Evolutionary conservation across 768 basidiomycete species (phyloP), one percentile per base, ranked within the genome.

Genomic region (Candolleomyces efflorescens): DNA sequence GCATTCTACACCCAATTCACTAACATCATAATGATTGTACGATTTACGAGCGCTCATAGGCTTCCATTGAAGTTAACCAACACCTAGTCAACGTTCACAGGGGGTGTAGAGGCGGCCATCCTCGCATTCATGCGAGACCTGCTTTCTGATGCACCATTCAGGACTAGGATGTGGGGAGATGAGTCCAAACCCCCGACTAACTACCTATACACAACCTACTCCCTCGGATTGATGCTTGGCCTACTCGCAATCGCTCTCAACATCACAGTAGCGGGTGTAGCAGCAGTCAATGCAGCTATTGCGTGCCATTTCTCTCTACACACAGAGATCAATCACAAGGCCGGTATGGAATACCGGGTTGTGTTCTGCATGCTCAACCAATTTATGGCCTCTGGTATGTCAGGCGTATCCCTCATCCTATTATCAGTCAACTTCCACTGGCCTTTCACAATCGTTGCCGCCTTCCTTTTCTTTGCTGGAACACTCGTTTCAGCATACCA

Each of bases 111-210:
- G 15, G 51, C 51, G 7, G 32, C 51, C 15, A 20, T 53, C 10
- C 51, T 53, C 7, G 36, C 51, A n/a, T 53, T 53, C n/a, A 53
- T 53, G 51, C 36, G 38, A 36, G 51, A 53, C 20, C 51, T 53
- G 2, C 51, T 53, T 9, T 5, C 36, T 2, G 51, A 20, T 18
- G 51, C 38, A 10, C n/a, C 32, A 15, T 36, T 53, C 36, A 37
- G 20, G 20, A 20, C 22, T 9, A 5, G 7, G 18, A 32, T 53
- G 10, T 53, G 26, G 26, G 17, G 18, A 20, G 6, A 17, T 13
- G 51, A n/a, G n/a, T n/a, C n/a, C n/a, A n/a, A n/a, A 53, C 18
- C 10, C 13, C 2, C 27, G 11, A 13, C 20, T 24, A 54, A 49
- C 49, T 45, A 26, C 12, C 24, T 38, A 53, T 59, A 49, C 23